Percentiles rank a stretch among this genome's conserved stretches.
Evolutionary conservation across 306 rosid genomes (phyloP).

Genomic region (Dalbergia cultrata): DNA sequence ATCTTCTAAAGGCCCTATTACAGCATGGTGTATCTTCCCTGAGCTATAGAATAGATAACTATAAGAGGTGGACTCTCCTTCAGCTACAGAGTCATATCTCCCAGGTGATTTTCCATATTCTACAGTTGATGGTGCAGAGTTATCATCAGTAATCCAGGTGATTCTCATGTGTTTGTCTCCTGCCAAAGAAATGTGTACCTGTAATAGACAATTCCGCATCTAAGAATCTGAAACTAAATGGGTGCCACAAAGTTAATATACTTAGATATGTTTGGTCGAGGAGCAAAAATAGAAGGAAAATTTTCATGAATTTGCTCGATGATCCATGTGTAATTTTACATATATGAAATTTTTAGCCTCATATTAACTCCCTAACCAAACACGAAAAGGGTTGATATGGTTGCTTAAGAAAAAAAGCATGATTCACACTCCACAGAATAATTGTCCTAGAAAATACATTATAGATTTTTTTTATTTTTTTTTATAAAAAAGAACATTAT

Average conservation of each 20-base stretch:
- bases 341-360: no score
- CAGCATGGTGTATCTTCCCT: constrained; percentile 91
- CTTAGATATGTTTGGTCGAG: background rate
- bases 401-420: background rate
- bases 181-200: constrained; percentile 94
- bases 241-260: background rate
- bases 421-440: background rate
- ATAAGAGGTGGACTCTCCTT: constrained; percentile 86
- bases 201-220: constrained; percentile 41
- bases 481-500: background rate
- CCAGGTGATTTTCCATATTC: constrained; percentile 83
- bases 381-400: background rate
- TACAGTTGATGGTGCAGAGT: constrained; percentile 70
- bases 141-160: constrained; percentile 78
- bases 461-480: background rate
- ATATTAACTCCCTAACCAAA: no score
- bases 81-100: constrained; percentile 62
- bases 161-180: constrained; percentile 83
- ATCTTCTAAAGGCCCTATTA: constrained; percentile 87
- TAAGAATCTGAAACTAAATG: constrained; percentile 30
- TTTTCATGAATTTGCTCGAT: no score
- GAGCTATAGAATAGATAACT: constrained; percentile 75
- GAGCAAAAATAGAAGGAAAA: no score
- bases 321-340: no score
- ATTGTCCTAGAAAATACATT: background rate